Conservation (phyloP, 352 stramenopile genomes). For the Aphanomyces invadans region DNA sequence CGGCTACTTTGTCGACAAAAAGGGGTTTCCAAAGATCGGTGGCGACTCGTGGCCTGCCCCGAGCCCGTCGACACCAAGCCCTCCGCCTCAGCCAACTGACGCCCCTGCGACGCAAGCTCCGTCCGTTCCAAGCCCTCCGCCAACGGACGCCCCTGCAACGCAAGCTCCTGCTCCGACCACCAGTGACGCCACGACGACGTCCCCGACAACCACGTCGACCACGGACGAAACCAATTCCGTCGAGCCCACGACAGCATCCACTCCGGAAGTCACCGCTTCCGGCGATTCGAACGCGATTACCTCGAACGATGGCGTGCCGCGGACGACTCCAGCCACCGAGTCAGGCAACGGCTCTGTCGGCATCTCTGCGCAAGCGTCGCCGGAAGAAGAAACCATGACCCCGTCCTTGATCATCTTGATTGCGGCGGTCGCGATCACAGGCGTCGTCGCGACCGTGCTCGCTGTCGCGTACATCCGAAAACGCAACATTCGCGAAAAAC, state of each 20-base stretch:
- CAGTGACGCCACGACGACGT: background rate
- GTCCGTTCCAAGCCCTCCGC: background rate
- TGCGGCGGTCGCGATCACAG: background rate
- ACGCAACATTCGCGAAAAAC: constrained; percentile 10
- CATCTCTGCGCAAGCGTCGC: background rate
- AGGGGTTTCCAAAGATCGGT: constrained; percentile 20
- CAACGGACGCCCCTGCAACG: background rate
- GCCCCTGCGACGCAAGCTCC: background rate
- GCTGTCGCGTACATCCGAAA: constrained; percentile 5
- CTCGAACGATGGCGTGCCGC: no score
- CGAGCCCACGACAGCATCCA: background rate
- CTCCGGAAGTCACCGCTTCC: background rate
- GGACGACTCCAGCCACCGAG: background rate
- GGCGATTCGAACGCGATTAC: no score
- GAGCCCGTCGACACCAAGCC: background rate
- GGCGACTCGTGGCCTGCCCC: background rate
- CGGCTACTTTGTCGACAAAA: constrained; percentile 26
- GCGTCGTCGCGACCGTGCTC: background rate
- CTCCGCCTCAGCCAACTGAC: background rate
- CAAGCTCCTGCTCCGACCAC: background rate
- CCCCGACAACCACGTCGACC: background rate
- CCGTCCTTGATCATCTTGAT: background rate
- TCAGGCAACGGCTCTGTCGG: no score
- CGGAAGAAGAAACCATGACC: background rate
- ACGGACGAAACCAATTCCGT: background rate